Percentiles rank a stretch among this genome's conserved stretches.
Evolutionary conservation across 305 asterid genomes (phyloP).

Genomic region (Fraxinus greggii): DNA sequence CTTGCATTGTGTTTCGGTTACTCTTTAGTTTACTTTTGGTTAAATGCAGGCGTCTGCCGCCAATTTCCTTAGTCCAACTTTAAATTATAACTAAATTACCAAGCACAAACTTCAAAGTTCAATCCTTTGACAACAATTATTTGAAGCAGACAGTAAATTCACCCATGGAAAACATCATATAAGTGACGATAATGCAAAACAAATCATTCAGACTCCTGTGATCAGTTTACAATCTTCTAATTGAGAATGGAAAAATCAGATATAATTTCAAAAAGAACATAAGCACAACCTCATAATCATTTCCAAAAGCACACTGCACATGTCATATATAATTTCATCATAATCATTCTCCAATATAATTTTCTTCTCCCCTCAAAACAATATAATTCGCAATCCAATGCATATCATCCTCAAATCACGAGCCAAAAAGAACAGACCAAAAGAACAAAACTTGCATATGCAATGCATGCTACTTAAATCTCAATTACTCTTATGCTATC

Average conservation of each 20-base stretch:
- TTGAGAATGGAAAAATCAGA: neutral
- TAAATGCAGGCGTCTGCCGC: neutral
- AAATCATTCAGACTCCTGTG: neutral
- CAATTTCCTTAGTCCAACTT: neutral
- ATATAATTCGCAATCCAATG: neutral
- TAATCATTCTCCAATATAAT: neutral
- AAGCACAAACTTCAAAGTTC: neutral
- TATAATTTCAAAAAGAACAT: neutral
- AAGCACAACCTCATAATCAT: neutral
- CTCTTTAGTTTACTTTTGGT: neutral
- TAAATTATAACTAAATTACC: neutral
- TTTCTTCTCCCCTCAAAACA: neutral
- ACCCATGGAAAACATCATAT: neutral
- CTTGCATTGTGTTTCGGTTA: neutral
- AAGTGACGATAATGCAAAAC: neutral
- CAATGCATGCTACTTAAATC: neutral
- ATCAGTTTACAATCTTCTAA: neutral
- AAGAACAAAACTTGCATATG: neutral
- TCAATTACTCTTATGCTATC: neutral
- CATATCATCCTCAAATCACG: neutral
- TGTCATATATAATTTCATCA: neutral
- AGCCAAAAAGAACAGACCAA: neutral
- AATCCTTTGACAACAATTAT: neutral
- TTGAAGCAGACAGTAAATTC: neutral
- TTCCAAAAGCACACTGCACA: neutral